Base-by-base conservation (phyloP, 2,329 filamentous ascomycete genomes). In the Cadophora malorum region DNA sequence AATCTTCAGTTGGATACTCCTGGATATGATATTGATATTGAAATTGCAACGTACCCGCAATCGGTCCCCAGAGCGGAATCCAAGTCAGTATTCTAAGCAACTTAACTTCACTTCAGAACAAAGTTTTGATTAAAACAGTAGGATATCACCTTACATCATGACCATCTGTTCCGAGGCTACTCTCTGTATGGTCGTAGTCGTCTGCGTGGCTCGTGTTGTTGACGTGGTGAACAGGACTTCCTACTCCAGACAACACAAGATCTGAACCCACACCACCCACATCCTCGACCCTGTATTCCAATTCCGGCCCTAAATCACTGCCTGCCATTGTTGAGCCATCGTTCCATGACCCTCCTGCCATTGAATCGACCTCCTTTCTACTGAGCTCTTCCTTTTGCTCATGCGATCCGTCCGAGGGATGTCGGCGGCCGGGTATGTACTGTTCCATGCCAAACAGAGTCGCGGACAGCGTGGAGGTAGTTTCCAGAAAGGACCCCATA, bases 321-420 rank as follows among this genome's bases (percentile, higher is more conserved):
- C 58, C 38, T 61, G 38, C 58, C 23, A 49, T 61, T 61, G 38
- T 49, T 61, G 23, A 59, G 58, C 38, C 58, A 61, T 31, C 38
- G 2, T 14, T 61, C 58, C 58, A 61, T 49, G 38, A 61, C 5
- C 58, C 38, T 31, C 38, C 58, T 16, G 41, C 58, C 14, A 31
- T 61, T 61, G 21, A 12, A 14, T 61, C 38, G 23, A 49, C 58
- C n/a, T 25, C 38, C 58, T 61, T 49, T 28, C 38, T 61, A 23
- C 58, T 47, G 21, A 60, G 56, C 33, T 38, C 33, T 53, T 53
- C 50, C 4, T 25, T 23, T 16, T 59, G 35, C 31, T 59, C 35
- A 59, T 16, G 55, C 31, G 14, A 16, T 38, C 33, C 16, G 10
- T 59, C 21, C 31, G 55, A 59, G 55, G n/a, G 10, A 9, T 41